Percentiles rank a stretch among this genome's conserved stretches.
These are phyloP conservation scores for Eudorina sp. DNA, from an alignment of 139 green algal genomes.

Conservation along the genomic window DNA sequence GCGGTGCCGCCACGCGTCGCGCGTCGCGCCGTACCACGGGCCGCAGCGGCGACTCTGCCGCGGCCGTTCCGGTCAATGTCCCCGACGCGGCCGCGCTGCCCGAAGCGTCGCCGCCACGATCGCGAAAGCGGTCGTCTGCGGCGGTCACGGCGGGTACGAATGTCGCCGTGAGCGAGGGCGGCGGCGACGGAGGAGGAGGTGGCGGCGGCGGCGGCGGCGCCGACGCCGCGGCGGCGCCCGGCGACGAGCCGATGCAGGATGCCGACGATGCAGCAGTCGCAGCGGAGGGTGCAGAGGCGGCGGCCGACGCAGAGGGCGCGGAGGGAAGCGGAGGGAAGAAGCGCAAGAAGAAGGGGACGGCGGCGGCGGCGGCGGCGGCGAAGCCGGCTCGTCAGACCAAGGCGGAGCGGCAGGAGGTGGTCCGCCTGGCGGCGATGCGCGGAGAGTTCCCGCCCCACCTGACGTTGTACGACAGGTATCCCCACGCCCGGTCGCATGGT, in stretches of 20 bases:
- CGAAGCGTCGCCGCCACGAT: not conserved
- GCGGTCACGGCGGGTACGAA: not conserved
- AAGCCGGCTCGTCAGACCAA: conserved; percentile 23
- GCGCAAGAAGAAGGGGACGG: not conserved
- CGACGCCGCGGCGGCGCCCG: not conserved
- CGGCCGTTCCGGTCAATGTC: not conserved
- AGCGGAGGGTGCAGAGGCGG: not conserved
- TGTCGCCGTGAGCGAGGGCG: not conserved
- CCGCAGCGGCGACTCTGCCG: no score
- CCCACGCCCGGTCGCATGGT: conserved; percentile 22
- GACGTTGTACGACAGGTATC: conserved; percentile 18
- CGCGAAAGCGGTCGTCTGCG: not conserved
- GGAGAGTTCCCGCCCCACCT: not conserved
- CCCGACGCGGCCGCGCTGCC: no score
- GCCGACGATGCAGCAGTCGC: not conserved
- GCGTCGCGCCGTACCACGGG: no score
- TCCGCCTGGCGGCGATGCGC: not conserved
- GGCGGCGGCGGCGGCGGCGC: not conserved
- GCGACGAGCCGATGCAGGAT: no score
- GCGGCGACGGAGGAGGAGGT: not conserved
- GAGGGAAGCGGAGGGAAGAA: not conserved
- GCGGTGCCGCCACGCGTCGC: no score
- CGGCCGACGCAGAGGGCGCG: not conserved
- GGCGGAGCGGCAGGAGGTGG: not conserved
- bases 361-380: not conserved